A percentile compares a stretch with the other conserved stretches of the same genome.
Evolutionary conservation across 2,329 filamentous ascomycete genomes (phyloP).

Genomic region (Dactylonectria estremocensis): DNA sequence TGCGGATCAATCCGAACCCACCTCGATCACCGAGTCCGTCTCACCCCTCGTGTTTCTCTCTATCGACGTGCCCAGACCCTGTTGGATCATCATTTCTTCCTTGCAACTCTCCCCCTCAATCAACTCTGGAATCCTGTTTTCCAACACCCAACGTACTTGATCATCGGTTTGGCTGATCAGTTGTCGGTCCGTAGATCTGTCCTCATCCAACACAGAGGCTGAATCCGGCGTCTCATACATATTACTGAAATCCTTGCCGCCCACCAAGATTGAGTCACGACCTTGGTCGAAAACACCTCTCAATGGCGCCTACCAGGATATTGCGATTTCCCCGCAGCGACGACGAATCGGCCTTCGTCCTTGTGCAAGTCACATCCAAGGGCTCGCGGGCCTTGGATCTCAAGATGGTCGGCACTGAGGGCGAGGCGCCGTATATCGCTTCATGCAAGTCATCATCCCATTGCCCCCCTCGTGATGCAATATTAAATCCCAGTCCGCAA

Average conservation of each 20-base stretch:
- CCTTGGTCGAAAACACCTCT: constrained; percentile 19
- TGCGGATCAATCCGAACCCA: constrained; percentile 18
- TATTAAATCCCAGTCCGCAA: constrained; percentile 35
- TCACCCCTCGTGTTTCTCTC: constrained; percentile 4
- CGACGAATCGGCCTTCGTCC: constrained; percentile 67
- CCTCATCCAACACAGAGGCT: constrained; percentile 36
- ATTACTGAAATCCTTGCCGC: constrained; percentile 23
- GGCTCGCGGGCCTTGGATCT: constrained; percentile 72
- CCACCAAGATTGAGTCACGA: constrained; percentile 3
- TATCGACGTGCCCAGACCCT: constrained; percentile 19
- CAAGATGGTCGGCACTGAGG: constrained; percentile 78
- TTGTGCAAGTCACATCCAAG: constrained; percentile 71
- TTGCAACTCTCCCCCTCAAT: constrained; percentile 28
- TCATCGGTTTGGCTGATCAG: constrained; percentile 25
- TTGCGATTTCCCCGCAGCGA: constrained; percentile 73
- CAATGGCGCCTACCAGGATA: constrained; percentile 56
- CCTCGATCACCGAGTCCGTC: not conserved
- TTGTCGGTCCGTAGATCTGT: constrained; percentile 30
- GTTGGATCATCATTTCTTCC: constrained; percentile 40
- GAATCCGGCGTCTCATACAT: constrained; percentile 28
- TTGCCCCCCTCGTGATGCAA: constrained; percentile 34
- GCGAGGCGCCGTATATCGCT: constrained; percentile 71
- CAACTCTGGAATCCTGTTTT: constrained; percentile 40
- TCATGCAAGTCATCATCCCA: constrained; percentile 66
- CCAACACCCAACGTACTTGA: constrained; percentile 11